These are phyloP conservation scores for Chalaropsis thielavioides DNA, from an alignment of 2,329 filamentous ascomycete genomes.

Conservation along the genomic window DNA sequence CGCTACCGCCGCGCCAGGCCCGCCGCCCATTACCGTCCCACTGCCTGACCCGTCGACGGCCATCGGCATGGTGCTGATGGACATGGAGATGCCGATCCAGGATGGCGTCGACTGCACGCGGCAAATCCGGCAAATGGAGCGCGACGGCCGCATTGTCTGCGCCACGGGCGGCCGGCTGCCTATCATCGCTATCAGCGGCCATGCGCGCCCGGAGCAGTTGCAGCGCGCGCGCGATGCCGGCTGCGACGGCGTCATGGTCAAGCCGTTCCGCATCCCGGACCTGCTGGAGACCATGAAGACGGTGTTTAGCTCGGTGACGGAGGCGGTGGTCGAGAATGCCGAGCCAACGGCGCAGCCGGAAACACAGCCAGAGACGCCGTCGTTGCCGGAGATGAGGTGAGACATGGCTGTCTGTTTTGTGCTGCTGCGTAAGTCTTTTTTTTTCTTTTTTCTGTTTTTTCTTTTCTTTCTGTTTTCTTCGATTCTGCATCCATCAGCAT, in stretches of 20 bases:
- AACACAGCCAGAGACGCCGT: not conserved
- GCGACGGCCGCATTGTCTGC: conserved; percentile 34
- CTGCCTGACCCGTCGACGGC: not conserved
- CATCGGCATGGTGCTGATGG: conserved; percentile 55
- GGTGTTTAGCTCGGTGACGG: conserved; percentile 28
- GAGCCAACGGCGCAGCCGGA: conserved; percentile 1
- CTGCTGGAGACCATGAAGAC: conserved; percentile 44
- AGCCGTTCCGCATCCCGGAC: conserved; percentile 52
- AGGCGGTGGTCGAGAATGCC: conserved; percentile 10
- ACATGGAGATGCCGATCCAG: conserved; percentile 63
- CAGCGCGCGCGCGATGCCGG: conserved; percentile 36
- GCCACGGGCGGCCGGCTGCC: conserved; percentile 37
- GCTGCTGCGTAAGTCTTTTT: no score
- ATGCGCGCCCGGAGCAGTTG: conserved; percentile 49
- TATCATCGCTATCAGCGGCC: conserved; percentile 53
- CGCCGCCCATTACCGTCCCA: not conserved
- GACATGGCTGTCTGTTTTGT: not conserved
- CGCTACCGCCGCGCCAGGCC: not conserved
- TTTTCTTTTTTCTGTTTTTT: no score
- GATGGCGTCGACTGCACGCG: conserved; percentile 54
- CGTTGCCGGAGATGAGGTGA: not conserved
- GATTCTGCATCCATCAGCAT: no score
- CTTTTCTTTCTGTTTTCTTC: no score
- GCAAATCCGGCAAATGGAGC: conserved; percentile 48
- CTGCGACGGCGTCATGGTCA: conserved; percentile 54